Evolutionary conservation across 305 asterid species (phyloP), one percentile per base, ranked within the genome.

Genomic region (Lippia alba): DNA sequence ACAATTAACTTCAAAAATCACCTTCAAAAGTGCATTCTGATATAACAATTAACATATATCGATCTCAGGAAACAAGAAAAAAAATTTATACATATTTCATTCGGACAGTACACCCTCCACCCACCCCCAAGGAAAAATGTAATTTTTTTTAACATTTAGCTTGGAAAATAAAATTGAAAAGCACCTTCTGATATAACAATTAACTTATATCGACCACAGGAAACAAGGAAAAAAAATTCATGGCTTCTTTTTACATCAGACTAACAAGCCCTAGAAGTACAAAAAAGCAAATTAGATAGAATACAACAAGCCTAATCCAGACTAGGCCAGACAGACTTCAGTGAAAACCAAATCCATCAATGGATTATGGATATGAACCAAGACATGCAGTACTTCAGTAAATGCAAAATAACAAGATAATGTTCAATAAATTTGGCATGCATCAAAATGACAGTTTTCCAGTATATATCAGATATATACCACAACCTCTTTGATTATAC

Each of bases 1-100:
- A 24, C 30, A 24, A 3, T 24, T 24, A 24, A 24, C 30, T 24
- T 24, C 2, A 3, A 24, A 24, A 24, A 50, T 49, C 60, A 64
- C 50, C 60, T 45, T 34, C 67, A 62, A 44, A 8, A 15, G 12
- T 32, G 15, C 40, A 56, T 63, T 30, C 53, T 65, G 39, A 55
- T 50, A 73, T 41, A 48, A 55, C 60, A 63, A 33, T 45, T 50
- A 67, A 16, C 51, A 14, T 51, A 59, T 34, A 62, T 50, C 17
- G 58, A n/a, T 17, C 66, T 55, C 56, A 50, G 63, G 56, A 55
- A 10, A 50, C 62, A 44, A 24, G 30, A 33, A 46, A 71, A 67
- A 61, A 44, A 61, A 58, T n/a, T n/a, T n/a, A n/a, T n/a, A n/a
- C n/a, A n/a, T n/a, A 57, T 33, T 56, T 45, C 64, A 54, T 50